Conservation (phyloP, 2,329 filamentous ascomycete genomes). For the Cladosporium sp. region DNA sequence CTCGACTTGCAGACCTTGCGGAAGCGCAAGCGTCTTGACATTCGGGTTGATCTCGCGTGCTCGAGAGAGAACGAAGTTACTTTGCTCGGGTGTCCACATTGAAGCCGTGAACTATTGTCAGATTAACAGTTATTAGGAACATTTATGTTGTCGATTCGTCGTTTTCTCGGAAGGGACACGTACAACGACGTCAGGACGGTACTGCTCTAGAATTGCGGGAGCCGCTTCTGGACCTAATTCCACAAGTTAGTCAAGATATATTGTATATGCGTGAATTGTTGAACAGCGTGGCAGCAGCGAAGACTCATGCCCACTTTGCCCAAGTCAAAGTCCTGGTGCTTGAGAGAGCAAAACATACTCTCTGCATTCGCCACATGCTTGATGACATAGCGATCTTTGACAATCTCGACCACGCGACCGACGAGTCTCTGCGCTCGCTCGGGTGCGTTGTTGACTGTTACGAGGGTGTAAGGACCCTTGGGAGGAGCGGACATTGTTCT, state of each 20-base stretch:
- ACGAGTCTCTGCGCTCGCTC: slow-evolving; percentile 61
- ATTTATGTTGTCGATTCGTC: neutral
- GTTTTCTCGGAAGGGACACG: slow-evolving; percentile 15
- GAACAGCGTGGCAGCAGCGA: too few species aligned
- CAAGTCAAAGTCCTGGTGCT: too few species aligned
- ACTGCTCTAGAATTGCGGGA: slow-evolving; percentile 10
- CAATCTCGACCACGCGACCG: slow-evolving; percentile 55
- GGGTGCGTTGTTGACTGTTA: slow-evolving; percentile 65
- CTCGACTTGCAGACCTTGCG: slow-evolving; percentile 51
- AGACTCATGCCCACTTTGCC: too few species aligned
- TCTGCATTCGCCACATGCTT: slow-evolving; percentile 59
- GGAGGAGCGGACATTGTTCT: slow-evolving; percentile 13
- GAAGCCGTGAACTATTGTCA: slow-evolving; percentile 56
- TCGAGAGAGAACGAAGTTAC: slow-evolving; percentile 41
- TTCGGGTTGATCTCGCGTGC: slow-evolving; percentile 44
- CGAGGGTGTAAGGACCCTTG: slow-evolving; percentile 56
- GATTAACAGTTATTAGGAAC: neutral
- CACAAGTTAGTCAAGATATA: too few species aligned
- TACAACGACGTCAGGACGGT: slow-evolving; percentile 43
- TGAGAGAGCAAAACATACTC: slow-evolving; percentile 42
- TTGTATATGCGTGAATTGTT: too few species aligned
- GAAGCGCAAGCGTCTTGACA: slow-evolving; percentile 51
- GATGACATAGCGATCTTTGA: slow-evolving; percentile 63
- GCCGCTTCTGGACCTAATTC: slow-evolving; percentile 18
- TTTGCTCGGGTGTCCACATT: slow-evolving; percentile 53